Evolutionary conservation across 176 grass and related monocot species (phyloP).

Genomic region (Zea luxurians): DNA sequence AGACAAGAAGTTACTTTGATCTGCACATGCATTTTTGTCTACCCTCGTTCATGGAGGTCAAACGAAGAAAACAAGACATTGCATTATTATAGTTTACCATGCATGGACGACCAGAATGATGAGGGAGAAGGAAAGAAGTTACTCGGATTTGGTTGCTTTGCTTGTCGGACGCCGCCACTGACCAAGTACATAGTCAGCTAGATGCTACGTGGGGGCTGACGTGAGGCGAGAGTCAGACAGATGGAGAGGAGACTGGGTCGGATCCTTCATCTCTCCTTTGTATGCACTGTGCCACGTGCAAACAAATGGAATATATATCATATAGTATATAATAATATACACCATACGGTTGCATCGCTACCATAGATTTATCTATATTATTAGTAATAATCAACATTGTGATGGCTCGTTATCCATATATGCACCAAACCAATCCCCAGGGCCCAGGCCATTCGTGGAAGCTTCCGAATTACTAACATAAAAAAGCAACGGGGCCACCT

Average conservation of each 20-base stretch:
- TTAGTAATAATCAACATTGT: background rate
- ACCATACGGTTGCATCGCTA: background rate
- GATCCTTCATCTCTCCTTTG: background rate
- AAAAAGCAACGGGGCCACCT: background rate
- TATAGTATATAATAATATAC: background rate
- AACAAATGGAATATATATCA: background rate
- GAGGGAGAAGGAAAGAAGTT: background rate
- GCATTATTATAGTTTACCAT: background rate
- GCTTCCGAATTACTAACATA: background rate
- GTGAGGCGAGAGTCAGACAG: background rate
- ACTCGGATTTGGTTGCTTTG: background rate
- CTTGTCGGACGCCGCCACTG: slow-evolving; percentile 10
- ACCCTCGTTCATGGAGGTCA: background rate
- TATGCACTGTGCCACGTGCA: background rate
- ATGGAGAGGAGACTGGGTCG: slow-evolving; percentile 1
- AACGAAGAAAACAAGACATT: background rate
- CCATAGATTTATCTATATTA: background rate
- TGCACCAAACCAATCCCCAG: background rate
- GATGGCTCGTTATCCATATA: background rate
- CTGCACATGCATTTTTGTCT: background rate
- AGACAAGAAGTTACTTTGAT: no score
- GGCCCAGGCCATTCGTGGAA: background rate
- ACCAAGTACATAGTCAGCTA: background rate
- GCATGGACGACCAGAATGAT: background rate
- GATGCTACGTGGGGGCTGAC: slow-evolving; percentile 12